Conservation (phyloP, 371 early-diverging fungal species). For the Entomophthora muscae region DNA sequence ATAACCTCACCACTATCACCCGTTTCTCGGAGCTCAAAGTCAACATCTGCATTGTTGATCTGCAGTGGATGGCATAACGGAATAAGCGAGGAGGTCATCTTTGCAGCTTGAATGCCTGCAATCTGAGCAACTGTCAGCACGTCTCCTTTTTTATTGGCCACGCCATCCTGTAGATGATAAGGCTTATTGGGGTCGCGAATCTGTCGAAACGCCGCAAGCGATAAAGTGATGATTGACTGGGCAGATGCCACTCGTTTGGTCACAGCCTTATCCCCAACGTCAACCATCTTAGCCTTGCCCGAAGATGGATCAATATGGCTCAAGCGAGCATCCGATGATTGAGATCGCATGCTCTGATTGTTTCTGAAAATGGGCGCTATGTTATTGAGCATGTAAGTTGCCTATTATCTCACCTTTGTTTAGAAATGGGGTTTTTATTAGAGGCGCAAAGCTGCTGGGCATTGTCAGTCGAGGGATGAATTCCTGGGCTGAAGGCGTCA, state of each 20-base stretch:
- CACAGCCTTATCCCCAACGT: conserved; percentile 54
- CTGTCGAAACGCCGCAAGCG: conserved; percentile 40
- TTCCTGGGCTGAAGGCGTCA: conserved; percentile 15
- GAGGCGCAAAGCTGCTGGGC: not conserved
- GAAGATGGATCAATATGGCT: conserved; percentile 58
- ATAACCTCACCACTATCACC: conserved; percentile 13
- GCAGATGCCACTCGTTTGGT: conserved; percentile 44
- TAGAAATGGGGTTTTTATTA: not conserved
- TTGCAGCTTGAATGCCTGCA: conserved; percentile 84
- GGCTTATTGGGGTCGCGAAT: conserved; percentile 50
- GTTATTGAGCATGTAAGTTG: not conserved
- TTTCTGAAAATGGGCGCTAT: not conserved
- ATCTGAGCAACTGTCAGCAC: conserved; percentile 74
- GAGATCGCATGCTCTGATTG: not conserved
- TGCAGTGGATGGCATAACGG: conserved; percentile 78
- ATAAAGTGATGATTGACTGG: conserved; percentile 24
- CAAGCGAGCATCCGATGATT: conserved; percentile 13
- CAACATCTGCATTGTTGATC: conserved; percentile 48
- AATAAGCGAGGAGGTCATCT: conserved; percentile 58
- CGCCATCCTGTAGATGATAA: conserved; percentile 31
- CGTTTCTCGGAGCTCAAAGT: conserved; percentile 27
- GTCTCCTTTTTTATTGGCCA: conserved; percentile 62
- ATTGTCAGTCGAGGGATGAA: not conserved
- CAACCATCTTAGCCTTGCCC: conserved; percentile 71
- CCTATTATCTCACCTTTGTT: not conserved